Evolutionary conservation across 1,284 basidiomycete genomes (phyloP).

Genomic region (Amylostereum areolatum): DNA sequence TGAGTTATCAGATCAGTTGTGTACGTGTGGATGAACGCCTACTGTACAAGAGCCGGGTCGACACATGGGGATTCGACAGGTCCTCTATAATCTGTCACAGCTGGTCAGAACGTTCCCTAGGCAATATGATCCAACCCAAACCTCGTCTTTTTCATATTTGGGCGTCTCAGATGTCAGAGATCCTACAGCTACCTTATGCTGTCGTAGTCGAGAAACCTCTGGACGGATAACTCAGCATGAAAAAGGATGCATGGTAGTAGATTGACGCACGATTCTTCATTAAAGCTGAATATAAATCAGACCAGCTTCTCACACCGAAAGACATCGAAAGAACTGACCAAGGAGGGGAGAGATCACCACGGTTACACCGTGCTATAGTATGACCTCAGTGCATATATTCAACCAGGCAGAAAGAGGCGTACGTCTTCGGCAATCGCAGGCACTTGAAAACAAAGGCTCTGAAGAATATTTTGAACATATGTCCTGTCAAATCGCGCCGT

Average conservation of each 20-base stretch:
- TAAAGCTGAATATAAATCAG: slow-evolving; percentile 43
- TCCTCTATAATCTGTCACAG: slow-evolving; percentile 55
- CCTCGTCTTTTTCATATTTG: slow-evolving; percentile 46
- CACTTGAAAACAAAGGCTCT: slow-evolving; percentile 86
- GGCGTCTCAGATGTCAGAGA: slow-evolving; percentile 67
- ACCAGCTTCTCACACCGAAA: background rate
- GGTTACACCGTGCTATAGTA: slow-evolving; percentile 58
- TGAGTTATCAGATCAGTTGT: background rate
- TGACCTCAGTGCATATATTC: background rate
- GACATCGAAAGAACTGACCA: slow-evolving; percentile 34
- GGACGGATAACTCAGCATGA: background rate
- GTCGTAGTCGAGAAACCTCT: slow-evolving; percentile 65
- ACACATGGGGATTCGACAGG: slow-evolving; percentile 54
- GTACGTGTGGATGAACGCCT: slow-evolving; percentile 18
- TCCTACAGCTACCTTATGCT: slow-evolving; percentile 50
- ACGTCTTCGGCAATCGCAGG: slow-evolving; percentile 70
- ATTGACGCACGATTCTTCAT: slow-evolving; percentile 72
- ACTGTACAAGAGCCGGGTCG: slow-evolving; percentile 70
- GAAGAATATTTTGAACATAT: slow-evolving; percentile 3
- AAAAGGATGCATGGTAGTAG: background rate
- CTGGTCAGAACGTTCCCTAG: background rate
- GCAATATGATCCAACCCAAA: slow-evolving; percentile 17
- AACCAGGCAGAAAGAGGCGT: slow-evolving; percentile 3
- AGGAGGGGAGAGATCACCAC: slow-evolving; percentile 77
- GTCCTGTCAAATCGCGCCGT: background rate